Base-by-base conservation (phyloP, 1,284 basidiomycete species). In the Hymenochaete sp. region DNA sequence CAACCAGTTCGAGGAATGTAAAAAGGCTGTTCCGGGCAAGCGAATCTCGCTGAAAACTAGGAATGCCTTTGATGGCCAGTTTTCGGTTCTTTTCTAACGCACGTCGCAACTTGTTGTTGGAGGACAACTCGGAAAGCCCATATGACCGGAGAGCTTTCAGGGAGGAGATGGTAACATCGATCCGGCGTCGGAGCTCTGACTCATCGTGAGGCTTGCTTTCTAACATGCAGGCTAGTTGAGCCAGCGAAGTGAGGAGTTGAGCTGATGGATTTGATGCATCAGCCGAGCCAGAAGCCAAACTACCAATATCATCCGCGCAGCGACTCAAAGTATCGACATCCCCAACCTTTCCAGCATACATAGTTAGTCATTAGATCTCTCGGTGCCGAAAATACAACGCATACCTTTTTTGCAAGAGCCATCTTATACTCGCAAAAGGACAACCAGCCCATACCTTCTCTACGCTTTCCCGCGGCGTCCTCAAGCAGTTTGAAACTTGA, bases 381-480 rank as follows among this genome's bases (percentile, higher is more conserved):
- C 8, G 3, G 9, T 31, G 26, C 1, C 4, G 13, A 4, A 26
- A 13, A 5, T 21, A 37, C 11, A 19, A 11, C 4, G 47, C 55
- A 32, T 44, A 74, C 78, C 59, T 63, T 65, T 54, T 69, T 70
- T 1, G 77, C 74, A 50, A 78, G 68, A 22, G 57, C 61, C 53
- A 72, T 68, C 73, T 77, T 78, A 45, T 72, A 74, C 52, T 85
- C 80, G 55, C 82, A 84, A 56, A 82, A 78, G 3, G 63, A 63
- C 9, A 75, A 51, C 53, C 81, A 86, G 0, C 67, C 64, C 25
- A 64, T 68, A 1, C 73, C 75, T 47, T 71, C 69, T 36, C 57
- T n/a, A 50, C 71, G 57, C 42, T 59, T 48, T 47, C 69, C 60
- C 0, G 65, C 64, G 19, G 58, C 43, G 0, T 47, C 51, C 10